Evolutionary conservation across 2,329 filamentous ascomycete species (phyloP).

Genomic region (Cercospora janseana): DNA sequence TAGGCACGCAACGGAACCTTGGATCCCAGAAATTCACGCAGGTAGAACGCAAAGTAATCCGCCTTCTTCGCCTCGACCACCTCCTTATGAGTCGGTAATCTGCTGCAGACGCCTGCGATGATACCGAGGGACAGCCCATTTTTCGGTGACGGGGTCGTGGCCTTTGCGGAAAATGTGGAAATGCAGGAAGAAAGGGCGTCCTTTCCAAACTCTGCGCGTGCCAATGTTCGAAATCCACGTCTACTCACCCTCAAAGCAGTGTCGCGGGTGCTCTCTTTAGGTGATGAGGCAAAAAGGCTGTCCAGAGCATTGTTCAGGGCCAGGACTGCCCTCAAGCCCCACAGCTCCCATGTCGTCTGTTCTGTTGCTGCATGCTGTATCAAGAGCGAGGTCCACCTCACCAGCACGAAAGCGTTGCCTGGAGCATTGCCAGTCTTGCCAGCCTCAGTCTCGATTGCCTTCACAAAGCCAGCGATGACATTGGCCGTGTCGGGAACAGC

Average conservation of each 20-base stretch:
- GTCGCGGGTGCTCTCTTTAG: conserved; percentile 64
- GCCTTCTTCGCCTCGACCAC: conserved; percentile 65
- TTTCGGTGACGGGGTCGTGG: conserved; percentile 60
- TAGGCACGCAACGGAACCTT: conserved; percentile 68
- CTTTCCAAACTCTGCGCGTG: conserved; percentile 60
- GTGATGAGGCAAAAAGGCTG: conserved; percentile 66
- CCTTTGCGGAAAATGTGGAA: conserved; percentile 66
- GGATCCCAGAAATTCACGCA: conserved; percentile 80
- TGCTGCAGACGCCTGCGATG: conserved; percentile 79
- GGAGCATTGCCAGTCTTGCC: conserved; percentile 74
- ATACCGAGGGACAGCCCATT: conserved; percentile 79
- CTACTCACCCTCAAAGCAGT: conserved; percentile 76
- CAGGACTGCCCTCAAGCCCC: conserved; percentile 63
- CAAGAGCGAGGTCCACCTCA: conserved; percentile 84
- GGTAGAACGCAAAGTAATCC: conserved; percentile 77
- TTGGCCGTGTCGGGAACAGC: conserved; percentile 56
- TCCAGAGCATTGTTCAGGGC: conserved; percentile 73
- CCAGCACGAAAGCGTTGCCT: conserved; percentile 78
- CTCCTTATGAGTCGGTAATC: conserved; percentile 62
- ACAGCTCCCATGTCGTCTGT: conserved; percentile 60
- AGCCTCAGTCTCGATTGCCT: conserved; percentile 67
- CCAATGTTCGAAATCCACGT: conserved; percentile 72
- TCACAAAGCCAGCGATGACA: conserved; percentile 63
- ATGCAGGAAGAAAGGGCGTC: conserved; percentile 64
- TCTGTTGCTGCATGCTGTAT: conserved; percentile 67